Evolutionary conservation across 2,329 filamentous ascomycete species (phyloP).

Genomic region (Aphanocladium album): DNA sequence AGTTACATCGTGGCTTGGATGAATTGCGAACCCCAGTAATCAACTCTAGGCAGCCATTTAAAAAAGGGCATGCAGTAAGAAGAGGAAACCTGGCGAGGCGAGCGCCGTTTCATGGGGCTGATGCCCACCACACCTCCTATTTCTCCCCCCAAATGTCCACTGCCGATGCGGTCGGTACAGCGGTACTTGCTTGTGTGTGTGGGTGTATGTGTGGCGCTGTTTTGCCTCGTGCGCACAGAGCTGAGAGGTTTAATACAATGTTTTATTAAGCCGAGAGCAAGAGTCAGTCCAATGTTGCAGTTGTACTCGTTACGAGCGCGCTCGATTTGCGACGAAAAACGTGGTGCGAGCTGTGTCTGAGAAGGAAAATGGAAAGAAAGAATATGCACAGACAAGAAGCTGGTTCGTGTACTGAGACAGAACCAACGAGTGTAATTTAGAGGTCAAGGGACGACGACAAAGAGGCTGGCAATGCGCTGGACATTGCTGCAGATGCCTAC

Average conservation of each 20-base stretch:
- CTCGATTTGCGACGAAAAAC: no score
- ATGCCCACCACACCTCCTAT: background rate
- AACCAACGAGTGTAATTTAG: background rate
- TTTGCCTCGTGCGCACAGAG: conserved; percentile 5
- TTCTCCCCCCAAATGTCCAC: background rate
- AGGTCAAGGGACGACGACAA: background rate
- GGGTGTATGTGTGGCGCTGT: background rate
- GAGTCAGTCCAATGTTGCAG: background rate
- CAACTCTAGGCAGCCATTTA: conserved; percentile 8
- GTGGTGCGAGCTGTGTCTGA: no score
- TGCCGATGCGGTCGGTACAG: background rate
- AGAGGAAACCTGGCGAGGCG: background rate
- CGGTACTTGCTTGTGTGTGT: background rate
- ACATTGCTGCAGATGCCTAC: background rate
- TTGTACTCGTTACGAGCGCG: background rate
- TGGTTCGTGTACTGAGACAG: background rate
- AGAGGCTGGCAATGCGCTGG: background rate
- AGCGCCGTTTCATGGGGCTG: conserved; percentile 3
- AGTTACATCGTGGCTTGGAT: conserved; percentile 2
- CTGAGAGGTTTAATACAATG: background rate
- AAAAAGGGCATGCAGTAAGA: background rate
- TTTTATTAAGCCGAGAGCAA: conserved; percentile 3
- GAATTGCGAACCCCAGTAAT: background rate
- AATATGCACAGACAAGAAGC: background rate
- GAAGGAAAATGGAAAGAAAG: background rate